Evolutionary conservation across 768 basidiomycete species (phyloP), one percentile per base, ranked within the genome.

Genomic region (Tephrocybe sp.): DNA sequence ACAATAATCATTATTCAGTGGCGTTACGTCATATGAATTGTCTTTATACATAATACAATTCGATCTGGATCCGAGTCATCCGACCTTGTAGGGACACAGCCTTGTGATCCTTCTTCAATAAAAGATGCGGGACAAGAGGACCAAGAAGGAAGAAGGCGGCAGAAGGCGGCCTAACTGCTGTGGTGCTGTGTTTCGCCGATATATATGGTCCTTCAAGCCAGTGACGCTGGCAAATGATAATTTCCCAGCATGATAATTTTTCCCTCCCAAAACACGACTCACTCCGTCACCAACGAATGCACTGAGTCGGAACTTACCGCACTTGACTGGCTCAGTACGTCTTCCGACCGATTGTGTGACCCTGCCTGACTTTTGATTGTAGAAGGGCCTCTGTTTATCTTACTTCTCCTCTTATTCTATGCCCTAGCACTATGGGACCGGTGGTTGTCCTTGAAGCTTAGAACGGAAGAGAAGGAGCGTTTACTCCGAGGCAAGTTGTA

Each of bases 401-500:
- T 65, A 10, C 43, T 69, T 13, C 42, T 68, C 27, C 61, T 71
- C 12, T 49, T 60, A 11, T 67, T 70, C 41, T 71, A 73, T 33
- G 64, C 61, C 5, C 49, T 70, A 30, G 69, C 70, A 16, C 57
- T 71, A 12, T 71, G 69, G 67, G 71, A 73, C 45, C 57, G 68
- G 42, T 73, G 69, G 68, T 50, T 64, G 30, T 53, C 58, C 34
- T 56, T 73, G 11, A 65, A 52, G 46, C 33, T 62, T 25, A 57
- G 63, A 27, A 58, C 61, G 33, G 56, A 55, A 38, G 56, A 61
- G 37, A 61, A 53, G 41, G 41, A 55, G n/a, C 50, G 34, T 15
- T 34, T 56, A 36, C 38, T 49, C 12, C 21, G 40, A 52, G 44
- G 50, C 29, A 24, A 30, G 47, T 42, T 16, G 2, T 6, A 5